phyloP scores from a whole-genome alignment of 805 yeast species.

The Candida verbasci region DNA sequence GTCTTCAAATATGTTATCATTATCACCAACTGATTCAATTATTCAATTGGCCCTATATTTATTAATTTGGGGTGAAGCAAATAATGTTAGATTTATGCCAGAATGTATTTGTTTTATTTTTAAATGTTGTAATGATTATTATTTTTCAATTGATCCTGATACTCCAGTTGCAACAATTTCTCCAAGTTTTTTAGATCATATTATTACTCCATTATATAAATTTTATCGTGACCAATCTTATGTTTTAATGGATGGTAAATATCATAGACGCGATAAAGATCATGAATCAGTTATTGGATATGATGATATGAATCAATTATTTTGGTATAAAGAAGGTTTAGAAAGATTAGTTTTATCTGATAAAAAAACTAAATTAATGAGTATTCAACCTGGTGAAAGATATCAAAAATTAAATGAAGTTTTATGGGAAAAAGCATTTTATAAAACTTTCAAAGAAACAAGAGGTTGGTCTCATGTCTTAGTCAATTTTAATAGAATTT shows the following conservation, averaged over 20 bases:
- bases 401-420: conserved; percentile 51
- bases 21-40: conserved; percentile 50
- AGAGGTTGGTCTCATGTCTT: conserved; percentile 75
- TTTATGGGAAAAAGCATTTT: conserved; percentile 63
- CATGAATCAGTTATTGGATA: conserved; percentile 74
- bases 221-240: conserved; percentile 55
- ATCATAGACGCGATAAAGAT: conserved; percentile 51
- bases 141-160: conserved; percentile 41
- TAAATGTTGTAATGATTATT: conserved; percentile 73
- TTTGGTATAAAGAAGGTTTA: conserved; percentile 76
- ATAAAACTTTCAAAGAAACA: conserved; percentile 70
- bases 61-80: conserved; percentile 88
- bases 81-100: conserved; percentile 81
- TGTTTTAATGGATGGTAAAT: conserved; percentile 38
- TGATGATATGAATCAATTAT: conserved; percentile 85
- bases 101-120: conserved; percentile 83
- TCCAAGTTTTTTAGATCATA: conserved; percentile 55
- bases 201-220: conserved; percentile 71
- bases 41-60: conserved; percentile 67
- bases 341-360: conserved; percentile 47
- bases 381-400: conserved; percentile 51
- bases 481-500: conserved; percentile 70
- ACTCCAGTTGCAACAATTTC: conserved; percentile 24
- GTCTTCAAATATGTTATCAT: conserved; percentile 46
- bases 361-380: conserved; percentile 45